These are phyloP conservation scores for Tremella yokohamensis DNA, from an alignment of 768 basidiomycete genomes.

Conservation along the genomic window DNA sequence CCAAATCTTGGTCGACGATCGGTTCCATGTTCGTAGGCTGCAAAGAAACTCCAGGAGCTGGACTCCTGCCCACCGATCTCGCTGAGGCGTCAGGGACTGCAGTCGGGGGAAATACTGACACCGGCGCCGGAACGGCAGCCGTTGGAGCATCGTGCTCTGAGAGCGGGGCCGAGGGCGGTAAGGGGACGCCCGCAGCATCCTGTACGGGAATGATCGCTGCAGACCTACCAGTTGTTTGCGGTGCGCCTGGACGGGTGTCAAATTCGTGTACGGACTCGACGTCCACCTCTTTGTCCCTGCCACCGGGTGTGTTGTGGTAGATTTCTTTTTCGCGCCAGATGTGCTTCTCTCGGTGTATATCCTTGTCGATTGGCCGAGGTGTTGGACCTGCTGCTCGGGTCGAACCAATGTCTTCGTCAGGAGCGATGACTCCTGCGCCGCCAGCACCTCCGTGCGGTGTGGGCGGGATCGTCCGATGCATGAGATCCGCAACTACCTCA, in stretches of 20 bases:
- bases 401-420: slow-evolving; percentile 8
- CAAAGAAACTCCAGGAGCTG: no score
- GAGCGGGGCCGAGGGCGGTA: slow-evolving; percentile 3
- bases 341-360: slow-evolving; percentile 38
- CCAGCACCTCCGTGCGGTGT: slow-evolving; percentile 1
- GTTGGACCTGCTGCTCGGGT: slow-evolving; percentile 12
- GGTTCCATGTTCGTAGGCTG: no score
- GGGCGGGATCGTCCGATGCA: slow-evolving; percentile 21
- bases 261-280: slow-evolving; percentile 18
- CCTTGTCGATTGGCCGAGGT: slow-evolving; percentile 22
- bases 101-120: background rate
- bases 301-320: slow-evolving; percentile 33
- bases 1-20: no score
- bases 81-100: background rate
- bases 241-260: slow-evolving; percentile 21
- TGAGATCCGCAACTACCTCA: slow-evolving; percentile 41
- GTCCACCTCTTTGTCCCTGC: slow-evolving; percentile 28
- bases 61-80: background rate
- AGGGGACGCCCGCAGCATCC: no score
- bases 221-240: slow-evolving; percentile 7
- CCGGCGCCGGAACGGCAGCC: slow-evolving; percentile 11
- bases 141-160: slow-evolving; percentile 15
- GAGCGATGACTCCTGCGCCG: background rate
- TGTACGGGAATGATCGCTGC: slow-evolving; percentile 3
- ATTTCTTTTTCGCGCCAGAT: slow-evolving; percentile 38